These are phyloP conservation scores for Fonsecaea pedrosoi DNA, from an alignment of 2,329 filamentous ascomycete species.

Conservation along the genomic window DNA sequence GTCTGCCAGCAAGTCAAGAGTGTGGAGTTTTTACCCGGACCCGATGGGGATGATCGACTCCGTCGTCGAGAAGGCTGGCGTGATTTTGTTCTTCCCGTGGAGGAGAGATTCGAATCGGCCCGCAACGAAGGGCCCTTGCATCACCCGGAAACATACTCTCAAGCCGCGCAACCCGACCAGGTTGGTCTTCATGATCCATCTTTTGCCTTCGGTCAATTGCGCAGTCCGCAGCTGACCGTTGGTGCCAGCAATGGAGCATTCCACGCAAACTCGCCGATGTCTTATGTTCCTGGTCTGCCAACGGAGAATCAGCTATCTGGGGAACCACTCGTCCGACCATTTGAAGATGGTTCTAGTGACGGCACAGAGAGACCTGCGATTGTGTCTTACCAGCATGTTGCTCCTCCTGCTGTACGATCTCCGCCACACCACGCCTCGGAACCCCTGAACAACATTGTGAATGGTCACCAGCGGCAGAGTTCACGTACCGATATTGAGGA, in stretches of 20 bases:
- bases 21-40: constrained; percentile 76
- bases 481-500: constrained; percentile 37
- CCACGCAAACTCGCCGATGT: constrained; percentile 26
- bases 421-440: constrained; percentile 12
- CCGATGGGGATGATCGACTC: constrained; percentile 79
- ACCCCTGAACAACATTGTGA: constrained; percentile 23
- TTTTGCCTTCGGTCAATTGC: constrained; percentile 29
- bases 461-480: constrained; percentile 34
- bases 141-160: constrained; percentile 22
- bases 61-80: constrained; percentile 78
- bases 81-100: constrained; percentile 75
- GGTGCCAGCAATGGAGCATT: constrained; percentile 28
- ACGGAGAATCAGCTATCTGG: constrained; percentile 21
- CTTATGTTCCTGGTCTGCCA: constrained; percentile 22
- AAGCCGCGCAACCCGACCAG: constrained; percentile 15
- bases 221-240: constrained; percentile 25
- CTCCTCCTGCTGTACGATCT: constrained; percentile 20
- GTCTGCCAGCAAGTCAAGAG: constrained; percentile 74
- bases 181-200: constrained; percentile 19
- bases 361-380: constrained; percentile 1
- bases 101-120: constrained; percentile 74
- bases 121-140: constrained; percentile 71
- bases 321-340: constrained; percentile 22
- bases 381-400: constrained; percentile 10
- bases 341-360: constrained; percentile 20